These are phyloP conservation scores for Jamesozyma jinghongensis DNA, from an alignment of 805 yeast genomes.

Conservation along the genomic window DNA sequence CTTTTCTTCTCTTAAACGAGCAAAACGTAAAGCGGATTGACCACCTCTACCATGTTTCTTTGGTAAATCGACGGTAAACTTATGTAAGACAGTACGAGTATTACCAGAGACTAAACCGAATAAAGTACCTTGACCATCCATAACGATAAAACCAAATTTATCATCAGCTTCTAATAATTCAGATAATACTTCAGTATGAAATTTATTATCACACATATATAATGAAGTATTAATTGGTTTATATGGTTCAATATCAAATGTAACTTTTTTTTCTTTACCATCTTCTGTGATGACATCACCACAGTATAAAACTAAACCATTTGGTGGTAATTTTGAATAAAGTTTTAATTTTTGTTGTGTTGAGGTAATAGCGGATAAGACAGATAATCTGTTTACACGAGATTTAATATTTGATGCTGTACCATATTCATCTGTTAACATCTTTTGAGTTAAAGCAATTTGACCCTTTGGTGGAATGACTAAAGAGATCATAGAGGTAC, in stretches of 20 bases:
- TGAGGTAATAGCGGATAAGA: slow-evolving; percentile 92
- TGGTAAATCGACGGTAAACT: slow-evolving; percentile 94
- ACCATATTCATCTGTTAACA: slow-evolving; percentile 97
- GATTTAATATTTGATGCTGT: slow-evolving; percentile 98
- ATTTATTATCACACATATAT: slow-evolving; percentile 94
- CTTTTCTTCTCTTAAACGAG: slow-evolving; percentile 97
- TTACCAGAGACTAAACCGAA: slow-evolving; percentile 95
- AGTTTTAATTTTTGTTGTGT: slow-evolving; percentile 94
- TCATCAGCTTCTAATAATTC: slow-evolving; percentile 94
- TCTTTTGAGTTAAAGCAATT: slow-evolving; percentile 75
- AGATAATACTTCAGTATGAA: slow-evolving; percentile 93
- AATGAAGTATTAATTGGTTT: slow-evolving; percentile 97
- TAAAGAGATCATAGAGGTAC: slow-evolving; percentile 97
- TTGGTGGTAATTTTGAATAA: slow-evolving; percentile 82
- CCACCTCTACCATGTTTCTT: slow-evolving; percentile 99
- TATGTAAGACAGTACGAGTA: slow-evolving; percentile 91
- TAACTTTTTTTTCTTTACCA: slow-evolving; percentile 94
- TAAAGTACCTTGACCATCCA: slow-evolving; percentile 99
- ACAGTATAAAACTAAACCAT: slow-evolving; percentile 94
- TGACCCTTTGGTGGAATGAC: slow-evolving; percentile 95
- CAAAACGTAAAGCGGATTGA: slow-evolving; percentile 98
- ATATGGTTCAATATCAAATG: slow-evolving; percentile 97
- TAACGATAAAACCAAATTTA: slow-evolving; percentile 91
- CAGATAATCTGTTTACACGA: slow-evolving; percentile 92
- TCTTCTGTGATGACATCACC: slow-evolving; percentile 97